Evolutionary conservation across 2,329 filamentous ascomycete genomes (phyloP).

Genomic region (Leptographium wingfieldii): DNA sequence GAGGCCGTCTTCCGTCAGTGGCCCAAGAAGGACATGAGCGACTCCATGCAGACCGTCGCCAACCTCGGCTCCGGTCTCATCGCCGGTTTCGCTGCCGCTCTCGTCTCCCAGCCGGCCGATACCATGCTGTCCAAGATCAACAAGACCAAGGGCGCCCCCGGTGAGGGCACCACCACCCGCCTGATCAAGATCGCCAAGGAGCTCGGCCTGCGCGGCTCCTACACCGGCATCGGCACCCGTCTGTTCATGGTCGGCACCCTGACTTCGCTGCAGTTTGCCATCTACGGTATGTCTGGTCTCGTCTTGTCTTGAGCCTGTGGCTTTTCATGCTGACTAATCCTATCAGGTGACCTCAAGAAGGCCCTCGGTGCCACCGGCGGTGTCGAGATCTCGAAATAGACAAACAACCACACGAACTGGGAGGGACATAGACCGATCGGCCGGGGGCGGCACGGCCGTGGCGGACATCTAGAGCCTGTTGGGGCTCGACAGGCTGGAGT

Average conservation of each 20-base stretch:
- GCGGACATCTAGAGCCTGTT: not conserved
- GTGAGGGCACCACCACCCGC: conserved; percentile 63
- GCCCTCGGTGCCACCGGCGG: conserved; percentile 59
- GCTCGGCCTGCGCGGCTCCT: conserved; percentile 61
- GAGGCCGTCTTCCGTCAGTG: conserved; percentile 51
- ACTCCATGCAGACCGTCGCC: conserved; percentile 54
- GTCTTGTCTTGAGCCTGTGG: not conserved
- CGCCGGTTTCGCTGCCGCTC: conserved; percentile 65
- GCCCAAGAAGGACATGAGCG: conserved; percentile 54
- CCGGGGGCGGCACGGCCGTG: not conserved
- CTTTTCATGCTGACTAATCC: conserved; percentile 8
- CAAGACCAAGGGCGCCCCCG: conserved; percentile 70
- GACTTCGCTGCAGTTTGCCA: conserved; percentile 66
- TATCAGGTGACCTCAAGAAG: conserved; percentile 47
- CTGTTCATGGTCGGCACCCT: conserved; percentile 45
- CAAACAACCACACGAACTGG: not conserved
- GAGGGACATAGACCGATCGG: not conserved
- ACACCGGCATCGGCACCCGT: conserved; percentile 60
- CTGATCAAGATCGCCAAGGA: conserved; percentile 72
- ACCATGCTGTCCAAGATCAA: conserved; percentile 85
- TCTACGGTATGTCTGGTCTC: conserved; percentile 43
- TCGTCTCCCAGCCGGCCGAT: conserved; percentile 73
- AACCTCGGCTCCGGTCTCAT: conserved; percentile 37
- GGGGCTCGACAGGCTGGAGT: not conserved
- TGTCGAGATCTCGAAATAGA: conserved; percentile 52